A percentile compares a stretch with the other conserved stretches of the same genome.
Evolutionary conservation across 2,329 filamentous ascomycete genomes (phyloP).

Genomic region (Dendrostoma leiphaemia): DNA sequence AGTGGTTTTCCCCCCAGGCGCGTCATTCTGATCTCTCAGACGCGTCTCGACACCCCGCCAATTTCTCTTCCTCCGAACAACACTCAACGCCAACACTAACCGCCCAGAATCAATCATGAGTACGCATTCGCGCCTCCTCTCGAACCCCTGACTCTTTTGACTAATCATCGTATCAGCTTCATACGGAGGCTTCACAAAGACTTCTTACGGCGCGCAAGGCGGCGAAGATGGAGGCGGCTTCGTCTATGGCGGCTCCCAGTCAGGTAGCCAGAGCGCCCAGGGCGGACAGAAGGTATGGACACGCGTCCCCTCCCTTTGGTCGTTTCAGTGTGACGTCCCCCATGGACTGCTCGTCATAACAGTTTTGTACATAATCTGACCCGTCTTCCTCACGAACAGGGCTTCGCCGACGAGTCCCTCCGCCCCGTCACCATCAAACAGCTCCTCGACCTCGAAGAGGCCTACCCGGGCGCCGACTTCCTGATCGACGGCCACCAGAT

Average conservation of each 20-base stretch:
- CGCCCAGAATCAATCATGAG: conserved; percentile 8
- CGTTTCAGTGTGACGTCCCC: background rate
- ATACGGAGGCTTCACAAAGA: conserved; percentile 48
- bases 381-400: conserved; percentile 32
- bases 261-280: conserved; percentile 47
- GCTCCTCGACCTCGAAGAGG: conserved; percentile 76
- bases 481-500: conserved; percentile 75
- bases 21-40: conserved; percentile 11
- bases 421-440: conserved; percentile 96
- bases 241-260: conserved; percentile 58
- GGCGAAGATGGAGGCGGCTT: conserved; percentile 63
- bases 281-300: conserved; percentile 26
- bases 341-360: too few species aligned
- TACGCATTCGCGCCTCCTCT: background rate
- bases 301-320: background rate
- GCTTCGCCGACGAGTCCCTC: conserved; percentile 78
- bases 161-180: conserved; percentile 34
- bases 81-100: background rate
- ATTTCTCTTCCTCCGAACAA: background rate
- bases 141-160: background rate
- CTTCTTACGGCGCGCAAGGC: conserved; percentile 52
- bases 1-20: conserved; percentile 18
- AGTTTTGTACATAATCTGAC: background rate
- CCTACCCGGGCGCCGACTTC: conserved; percentile 72
- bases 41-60: conserved; percentile 16